These are phyloP conservation scores for Tolypocladium paradoxum DNA, from an alignment of 2,329 filamentous ascomycete genomes.

Conservation along the genomic window DNA sequence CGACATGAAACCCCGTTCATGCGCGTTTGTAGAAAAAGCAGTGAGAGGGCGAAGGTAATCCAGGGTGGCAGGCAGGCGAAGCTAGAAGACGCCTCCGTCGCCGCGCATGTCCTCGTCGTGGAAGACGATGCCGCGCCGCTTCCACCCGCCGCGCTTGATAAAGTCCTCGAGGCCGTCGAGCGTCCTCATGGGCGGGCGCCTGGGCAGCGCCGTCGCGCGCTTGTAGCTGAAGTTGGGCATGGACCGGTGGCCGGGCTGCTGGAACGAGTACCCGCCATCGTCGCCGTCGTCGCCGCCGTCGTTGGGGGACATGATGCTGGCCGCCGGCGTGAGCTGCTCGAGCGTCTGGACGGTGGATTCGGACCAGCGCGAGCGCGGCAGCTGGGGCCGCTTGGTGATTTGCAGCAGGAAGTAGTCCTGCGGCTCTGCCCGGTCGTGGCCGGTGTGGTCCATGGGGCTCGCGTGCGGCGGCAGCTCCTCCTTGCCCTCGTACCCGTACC, in stretches of 20 bases:
- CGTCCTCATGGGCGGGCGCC: constrained; percentile 26
- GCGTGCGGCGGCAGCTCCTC: constrained; percentile 20
- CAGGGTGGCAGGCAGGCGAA: neutral
- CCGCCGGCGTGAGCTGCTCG: constrained; percentile 1
- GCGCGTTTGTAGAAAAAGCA: neutral
- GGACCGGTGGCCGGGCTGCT: constrained; percentile 9
- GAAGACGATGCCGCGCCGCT: constrained; percentile 31
- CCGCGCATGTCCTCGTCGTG: constrained; percentile 9
- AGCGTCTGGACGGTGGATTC: constrained; percentile 28
- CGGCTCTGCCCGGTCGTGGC: constrained; percentile 12
- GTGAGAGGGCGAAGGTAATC: no score
- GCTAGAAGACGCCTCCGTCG: neutral
- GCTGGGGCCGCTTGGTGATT: constrained; percentile 16
- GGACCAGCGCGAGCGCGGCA: constrained; percentile 30
- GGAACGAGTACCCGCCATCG: constrained; percentile 11
- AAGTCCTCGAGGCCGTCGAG: constrained; percentile 29
- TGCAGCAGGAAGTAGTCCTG: constrained; percentile 23
- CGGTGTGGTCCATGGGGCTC: constrained; percentile 13
- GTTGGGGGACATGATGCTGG: neutral
- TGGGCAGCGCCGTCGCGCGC: constrained; percentile 13
- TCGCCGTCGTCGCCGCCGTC: constrained; percentile 11
- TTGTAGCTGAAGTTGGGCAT: constrained; percentile 26
- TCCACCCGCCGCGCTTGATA: constrained; percentile 32
- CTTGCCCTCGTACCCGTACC: constrained; percentile 7
- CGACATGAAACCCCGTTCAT: neutral